phyloP scores from a whole-genome alignment of 768 basidiomycete species.

The Hericium coralloides region DNA sequence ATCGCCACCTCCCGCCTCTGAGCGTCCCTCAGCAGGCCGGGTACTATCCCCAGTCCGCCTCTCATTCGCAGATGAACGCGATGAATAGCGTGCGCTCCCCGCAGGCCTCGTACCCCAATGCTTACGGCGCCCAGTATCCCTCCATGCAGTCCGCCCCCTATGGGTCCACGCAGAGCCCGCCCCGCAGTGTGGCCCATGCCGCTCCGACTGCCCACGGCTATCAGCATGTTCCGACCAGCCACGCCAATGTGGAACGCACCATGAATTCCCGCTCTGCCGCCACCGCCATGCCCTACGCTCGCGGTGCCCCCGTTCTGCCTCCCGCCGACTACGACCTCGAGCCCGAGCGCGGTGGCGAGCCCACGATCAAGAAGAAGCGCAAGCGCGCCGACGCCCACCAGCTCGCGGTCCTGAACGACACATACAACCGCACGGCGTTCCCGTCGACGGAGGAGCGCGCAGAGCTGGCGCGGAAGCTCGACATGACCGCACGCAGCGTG shows the following conservation, averaged over 20 bases:
- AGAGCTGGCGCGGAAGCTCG: constrained; percentile 63
- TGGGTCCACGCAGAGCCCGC: constrained; percentile 5
- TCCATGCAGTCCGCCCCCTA: constrained; percentile 1
- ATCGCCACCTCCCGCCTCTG: constrained; percentile 4
- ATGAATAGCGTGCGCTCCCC: constrained; percentile 9
- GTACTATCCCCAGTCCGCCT: constrained; percentile 1
- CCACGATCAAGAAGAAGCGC: constrained; percentile 81
- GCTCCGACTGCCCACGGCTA: constrained; percentile 8
- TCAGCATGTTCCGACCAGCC: constrained; percentile 19
- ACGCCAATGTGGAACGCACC: constrained; percentile 23
- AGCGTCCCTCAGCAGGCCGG: constrained; percentile 1
- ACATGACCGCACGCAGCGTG: constrained; percentile 79
- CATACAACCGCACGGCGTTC: constrained; percentile 74
- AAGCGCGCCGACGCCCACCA: constrained; percentile 78
- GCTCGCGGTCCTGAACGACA: constrained; percentile 72
- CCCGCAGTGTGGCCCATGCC: constrained; percentile 13
- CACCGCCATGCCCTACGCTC: constrained; percentile 44
- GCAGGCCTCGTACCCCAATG: constrained; percentile 3
- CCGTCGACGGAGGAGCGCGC: constrained; percentile 84
- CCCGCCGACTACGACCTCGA: constrained; percentile 14
- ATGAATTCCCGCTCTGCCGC: constrained; percentile 19
- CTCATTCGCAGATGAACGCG: constrained; percentile 4
- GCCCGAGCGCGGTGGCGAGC: constrained; percentile 32
- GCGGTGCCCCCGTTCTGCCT: constrained; percentile 20
- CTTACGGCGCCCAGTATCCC: constrained; percentile 2